Evolutionary conservation across 495 filamentous ascomycete species (phyloP).

Genomic region (Bryoglossum gracile): DNA sequence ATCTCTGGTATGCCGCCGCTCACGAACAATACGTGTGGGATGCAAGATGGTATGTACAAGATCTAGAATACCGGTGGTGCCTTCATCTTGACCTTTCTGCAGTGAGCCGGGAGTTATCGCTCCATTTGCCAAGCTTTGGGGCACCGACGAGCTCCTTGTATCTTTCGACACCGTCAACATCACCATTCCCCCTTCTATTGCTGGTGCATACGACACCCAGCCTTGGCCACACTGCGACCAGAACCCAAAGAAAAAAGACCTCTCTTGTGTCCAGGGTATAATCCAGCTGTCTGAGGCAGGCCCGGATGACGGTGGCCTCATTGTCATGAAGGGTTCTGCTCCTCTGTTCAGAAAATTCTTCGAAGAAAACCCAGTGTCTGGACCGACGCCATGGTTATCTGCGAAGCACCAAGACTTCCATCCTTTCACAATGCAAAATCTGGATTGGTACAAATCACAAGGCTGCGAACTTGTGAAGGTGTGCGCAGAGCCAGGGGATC

Average conservation of each 20-base stretch:
- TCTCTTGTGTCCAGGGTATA: constrained; percentile 36
- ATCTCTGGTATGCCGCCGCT: constrained; percentile 27
- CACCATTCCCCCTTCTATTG: not conserved
- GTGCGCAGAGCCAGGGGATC: constrained; percentile 33
- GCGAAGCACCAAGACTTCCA: constrained; percentile 25
- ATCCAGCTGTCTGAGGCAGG: constrained; percentile 35
- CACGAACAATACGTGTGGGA: constrained; percentile 29
- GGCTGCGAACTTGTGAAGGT: constrained; percentile 32
- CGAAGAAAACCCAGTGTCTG: constrained; percentile 27
- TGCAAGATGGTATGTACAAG: constrained; percentile 1
- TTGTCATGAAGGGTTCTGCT: constrained; percentile 30
- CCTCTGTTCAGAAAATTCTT: constrained; percentile 29
- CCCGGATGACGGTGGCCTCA: constrained; percentile 32
- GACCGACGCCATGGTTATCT: constrained; percentile 20
- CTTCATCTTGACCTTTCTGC: no score
- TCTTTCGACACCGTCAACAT: constrained; percentile 25
- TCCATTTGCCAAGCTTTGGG: constrained; percentile 31
- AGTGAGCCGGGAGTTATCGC: constrained; percentile 33
- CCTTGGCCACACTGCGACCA: constrained; percentile 31
- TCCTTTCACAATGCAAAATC: constrained; percentile 27
- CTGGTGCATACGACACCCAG: not conserved
- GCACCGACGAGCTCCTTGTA: constrained; percentile 28
- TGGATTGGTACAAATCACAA: constrained; percentile 29
- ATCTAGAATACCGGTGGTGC: not conserved
- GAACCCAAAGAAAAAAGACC: constrained; percentile 23